Evolutionary conservation across 768 basidiomycete species (phyloP), one percentile per base, ranked within the genome.

Genomic region (Boletales sp.): DNA sequence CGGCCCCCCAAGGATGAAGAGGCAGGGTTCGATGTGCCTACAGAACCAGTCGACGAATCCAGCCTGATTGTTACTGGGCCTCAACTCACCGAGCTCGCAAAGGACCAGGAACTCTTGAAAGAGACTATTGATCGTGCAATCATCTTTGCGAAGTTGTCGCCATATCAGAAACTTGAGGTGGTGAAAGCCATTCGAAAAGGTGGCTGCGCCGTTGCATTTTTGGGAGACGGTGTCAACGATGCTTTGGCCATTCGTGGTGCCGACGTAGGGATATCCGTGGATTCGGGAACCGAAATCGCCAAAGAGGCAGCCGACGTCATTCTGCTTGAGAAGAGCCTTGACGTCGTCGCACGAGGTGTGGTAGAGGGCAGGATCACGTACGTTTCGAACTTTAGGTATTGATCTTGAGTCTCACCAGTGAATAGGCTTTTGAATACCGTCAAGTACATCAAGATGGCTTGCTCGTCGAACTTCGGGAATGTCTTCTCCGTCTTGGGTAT

Each of bases 261-360:
- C 5, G 65, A 67, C 33, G 65, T 67, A 2, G 65, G 65, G 34
- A 69, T 67, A 57, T 67, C 65, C 14, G 65, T 67, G 53, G 65
- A 67, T 38, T 66, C 70, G 28, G 58, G 65, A 48, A 62, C 60
- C 8, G 60, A 69, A 36, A 72, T 72, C 9, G 68, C 70, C 13
- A 71, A 71, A 50, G 71, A 71, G 43, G 71, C 70, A 18, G 70
- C 71, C 3, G 71, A 65, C 38, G 67, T 67, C 35, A 70, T 70
- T 41, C 45, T 71, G 9, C 50, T 70, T 18, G 70, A 71, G 58
- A 70, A 72, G 48, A 72, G 62, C 19, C 60, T 72, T 31, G 61
- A 21, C 7, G 69, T 72, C 9, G 66, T 70, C 38, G 56, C 60
- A 8, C 63, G 66, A 5, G 69, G 70, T 32, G 61, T 67, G 21